These are phyloP conservation scores for Oryza glumipatula DNA, from an alignment of 176 grass and related monocot species.

Conservation along the genomic window DNA sequence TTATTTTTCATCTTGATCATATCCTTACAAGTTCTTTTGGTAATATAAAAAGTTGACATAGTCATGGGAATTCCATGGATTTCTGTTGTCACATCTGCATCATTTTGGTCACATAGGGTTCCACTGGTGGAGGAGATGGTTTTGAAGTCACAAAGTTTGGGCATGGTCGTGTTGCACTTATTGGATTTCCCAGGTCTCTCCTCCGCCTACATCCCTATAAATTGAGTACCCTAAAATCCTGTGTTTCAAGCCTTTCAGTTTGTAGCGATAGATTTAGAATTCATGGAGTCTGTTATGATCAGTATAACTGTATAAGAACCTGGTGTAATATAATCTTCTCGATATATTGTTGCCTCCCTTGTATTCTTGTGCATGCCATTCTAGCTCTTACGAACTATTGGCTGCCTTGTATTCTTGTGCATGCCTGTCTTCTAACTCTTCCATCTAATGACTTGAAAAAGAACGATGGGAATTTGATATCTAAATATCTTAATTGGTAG, in stretches of 20 bases:
- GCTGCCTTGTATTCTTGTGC: constrained; percentile 18
- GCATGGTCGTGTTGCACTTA: constrained; percentile 96
- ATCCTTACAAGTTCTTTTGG: background rate
- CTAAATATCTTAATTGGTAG: constrained; percentile 15
- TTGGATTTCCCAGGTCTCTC: constrained; percentile 95
- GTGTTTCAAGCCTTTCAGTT: constrained; percentile 3
- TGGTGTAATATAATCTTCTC: constrained; percentile 3
- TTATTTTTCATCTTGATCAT: background rate
- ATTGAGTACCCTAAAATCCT: background rate
- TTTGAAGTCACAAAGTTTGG: constrained; percentile 99
- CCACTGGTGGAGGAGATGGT: constrained; percentile 88
- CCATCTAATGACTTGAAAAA: background rate
- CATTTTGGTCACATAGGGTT: constrained; percentile 62
- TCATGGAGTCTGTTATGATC: constrained; percentile 12
- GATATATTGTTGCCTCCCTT: background rate
- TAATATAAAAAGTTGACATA: constrained; percentile 15
- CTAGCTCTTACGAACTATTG: constrained; percentile 4
- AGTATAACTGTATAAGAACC: constrained; percentile 14
- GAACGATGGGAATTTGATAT: constrained; percentile 15
- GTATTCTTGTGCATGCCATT: constrained; percentile 30
- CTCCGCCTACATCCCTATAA: constrained; percentile 11
- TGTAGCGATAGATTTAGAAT: background rate
- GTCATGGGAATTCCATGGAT: background rate
- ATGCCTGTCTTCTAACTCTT: constrained; percentile 31
- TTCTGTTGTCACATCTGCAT: background rate